These are phyloP conservation scores for Colletotrichum sp. DNA, from an alignment of 2,329 filamentous ascomycete species.

Conservation along the genomic window DNA sequence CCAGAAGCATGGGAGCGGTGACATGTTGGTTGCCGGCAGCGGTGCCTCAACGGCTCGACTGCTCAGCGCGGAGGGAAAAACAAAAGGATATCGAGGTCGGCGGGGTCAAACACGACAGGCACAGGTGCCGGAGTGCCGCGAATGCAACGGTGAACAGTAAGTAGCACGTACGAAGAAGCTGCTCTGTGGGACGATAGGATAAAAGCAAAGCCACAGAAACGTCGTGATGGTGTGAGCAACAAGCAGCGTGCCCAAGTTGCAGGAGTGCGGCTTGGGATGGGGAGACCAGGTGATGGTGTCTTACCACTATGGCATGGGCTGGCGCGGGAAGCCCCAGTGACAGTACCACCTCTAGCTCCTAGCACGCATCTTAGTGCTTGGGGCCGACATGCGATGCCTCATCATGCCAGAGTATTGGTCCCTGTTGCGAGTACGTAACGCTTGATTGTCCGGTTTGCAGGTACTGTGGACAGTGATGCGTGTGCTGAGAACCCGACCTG, in stretches of 20 bases:
- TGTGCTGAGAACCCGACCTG: neutral
- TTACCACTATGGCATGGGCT: slow-evolving; percentile 4
- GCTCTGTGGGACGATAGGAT: neutral
- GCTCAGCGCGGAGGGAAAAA: neutral
- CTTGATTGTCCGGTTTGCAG: neutral
- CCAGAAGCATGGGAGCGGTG: neutral
- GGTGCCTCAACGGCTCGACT: neutral
- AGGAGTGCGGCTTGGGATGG: neutral
- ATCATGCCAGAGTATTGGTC: neutral
- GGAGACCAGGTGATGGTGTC: slow-evolving; percentile 18
- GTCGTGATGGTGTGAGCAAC: neutral
- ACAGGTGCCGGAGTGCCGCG: slow-evolving; percentile 7
- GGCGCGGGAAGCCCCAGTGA: slow-evolving; percentile 1
- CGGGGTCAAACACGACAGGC: slow-evolving; percentile 1
- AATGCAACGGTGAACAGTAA: neutral
- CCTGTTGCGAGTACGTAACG: neutral
- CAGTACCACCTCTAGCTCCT: neutral
- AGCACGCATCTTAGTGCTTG: neutral
- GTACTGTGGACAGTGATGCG: neutral
- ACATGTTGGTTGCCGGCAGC: neutral
- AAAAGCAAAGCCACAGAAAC: neutral
- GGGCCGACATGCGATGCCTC: neutral
- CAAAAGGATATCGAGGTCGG: neutral
- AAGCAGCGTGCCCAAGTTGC: neutral
- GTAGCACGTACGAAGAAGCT: neutral